Conservation (phyloP, 2,329 filamentous ascomycete species). For the Xylariales sp. region DNA sequence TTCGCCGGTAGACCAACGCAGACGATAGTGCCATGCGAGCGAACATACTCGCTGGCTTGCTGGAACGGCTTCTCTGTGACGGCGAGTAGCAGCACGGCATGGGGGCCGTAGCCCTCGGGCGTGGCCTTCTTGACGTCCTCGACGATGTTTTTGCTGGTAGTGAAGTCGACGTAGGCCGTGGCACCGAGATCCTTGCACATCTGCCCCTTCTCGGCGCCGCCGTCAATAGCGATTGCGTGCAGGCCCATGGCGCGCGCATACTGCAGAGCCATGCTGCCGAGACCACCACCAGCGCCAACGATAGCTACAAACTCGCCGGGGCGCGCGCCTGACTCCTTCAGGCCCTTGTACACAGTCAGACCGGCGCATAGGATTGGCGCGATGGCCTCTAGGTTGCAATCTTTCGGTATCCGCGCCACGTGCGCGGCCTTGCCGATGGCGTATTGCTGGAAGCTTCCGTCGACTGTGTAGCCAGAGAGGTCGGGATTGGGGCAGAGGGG, state of each 20-base stretch:
- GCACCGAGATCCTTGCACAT: constrained; percentile 79
- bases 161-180: constrained; percentile 82
- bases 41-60: constrained; percentile 89
- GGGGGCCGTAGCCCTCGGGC: constrained; percentile 82
- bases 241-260: constrained; percentile 94
- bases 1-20: constrained; percentile 89
- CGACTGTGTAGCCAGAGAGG: constrained; percentile 91
- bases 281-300: constrained; percentile 86
- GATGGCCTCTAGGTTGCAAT: constrained; percentile 78
- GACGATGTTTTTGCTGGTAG: constrained; percentile 78
- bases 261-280: constrained; percentile 81
- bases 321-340: constrained; percentile 82
- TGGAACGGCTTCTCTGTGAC: constrained; percentile 94
- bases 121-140: constrained; percentile 86
- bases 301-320: constrained; percentile 85
- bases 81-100: constrained; percentile 88
- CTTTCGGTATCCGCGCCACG: constrained; percentile 83
- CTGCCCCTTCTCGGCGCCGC: constrained; percentile 81
- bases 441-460: constrained; percentile 95
- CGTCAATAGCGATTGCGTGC: constrained; percentile 82
- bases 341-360: constrained; percentile 90
- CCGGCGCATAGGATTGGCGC: constrained; percentile 86
- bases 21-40: constrained; percentile 82
- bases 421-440: constrained; percentile 87
- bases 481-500: constrained; percentile 80